These are phyloP conservation scores for Clitocybe nebularis DNA, from an alignment of 1,284 basidiomycete species.

Conservation along the genomic window DNA sequence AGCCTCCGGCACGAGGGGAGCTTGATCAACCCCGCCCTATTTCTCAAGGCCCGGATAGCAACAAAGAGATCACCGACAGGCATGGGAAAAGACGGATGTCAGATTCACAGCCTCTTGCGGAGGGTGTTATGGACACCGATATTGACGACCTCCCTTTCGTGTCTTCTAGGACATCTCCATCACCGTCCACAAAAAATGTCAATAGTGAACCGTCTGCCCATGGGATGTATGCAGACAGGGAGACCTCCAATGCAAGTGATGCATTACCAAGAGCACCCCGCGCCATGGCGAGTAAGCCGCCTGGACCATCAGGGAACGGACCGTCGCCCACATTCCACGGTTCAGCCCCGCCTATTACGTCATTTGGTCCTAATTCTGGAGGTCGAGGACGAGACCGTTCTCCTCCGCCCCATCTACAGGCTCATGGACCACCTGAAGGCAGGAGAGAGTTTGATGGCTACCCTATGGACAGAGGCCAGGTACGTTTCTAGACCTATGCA, in stretches of 20 bases:
- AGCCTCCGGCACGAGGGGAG: constrained; percentile 2
- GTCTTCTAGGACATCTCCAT: constrained; percentile 13
- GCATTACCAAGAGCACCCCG: constrained; percentile 23
- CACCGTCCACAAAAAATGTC: constrained; percentile 13
- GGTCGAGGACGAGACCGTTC: constrained; percentile 20
- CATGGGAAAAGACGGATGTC: constrained; percentile 4
- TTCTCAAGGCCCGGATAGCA: no score
- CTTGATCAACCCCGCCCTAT: no score
- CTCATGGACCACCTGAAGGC: constrained; percentile 10
- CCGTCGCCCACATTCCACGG: not conserved
- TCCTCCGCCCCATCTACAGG: constrained; percentile 20
- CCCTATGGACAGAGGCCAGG: constrained; percentile 11
- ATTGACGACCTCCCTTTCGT: constrained; percentile 10
- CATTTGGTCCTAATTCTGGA: constrained; percentile 2
- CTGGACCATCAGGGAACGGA: constrained; percentile 3
- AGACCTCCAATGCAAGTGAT: constrained; percentile 8
- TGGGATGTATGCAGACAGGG: constrained; percentile 20
- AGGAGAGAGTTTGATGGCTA: constrained; percentile 7
- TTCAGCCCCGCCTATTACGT: constrained; percentile 1
- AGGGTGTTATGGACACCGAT: constrained; percentile 21
- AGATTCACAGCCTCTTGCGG: constrained; percentile 8
- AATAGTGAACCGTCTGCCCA: constrained; percentile 10
- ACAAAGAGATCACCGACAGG: no score
- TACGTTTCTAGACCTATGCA: not conserved
- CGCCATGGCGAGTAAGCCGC: constrained; percentile 17